phyloP scores from a whole-genome alignment of 306 rosid genomes.

The Pueraria montana region DNA sequence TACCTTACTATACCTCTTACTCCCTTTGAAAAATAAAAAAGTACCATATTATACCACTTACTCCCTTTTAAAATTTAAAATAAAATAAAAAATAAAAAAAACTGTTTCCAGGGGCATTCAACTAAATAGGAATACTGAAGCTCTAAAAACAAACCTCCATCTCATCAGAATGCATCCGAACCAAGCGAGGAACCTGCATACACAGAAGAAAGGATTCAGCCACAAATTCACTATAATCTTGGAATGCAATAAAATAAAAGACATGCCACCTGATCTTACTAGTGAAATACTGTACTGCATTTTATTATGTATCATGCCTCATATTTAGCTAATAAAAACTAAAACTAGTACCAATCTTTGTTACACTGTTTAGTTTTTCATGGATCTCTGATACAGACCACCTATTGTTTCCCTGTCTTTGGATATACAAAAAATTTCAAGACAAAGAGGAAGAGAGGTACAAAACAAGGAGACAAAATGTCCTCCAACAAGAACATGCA shows the following conservation, averaged over 20 bases:
- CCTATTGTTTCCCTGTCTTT: not conserved
- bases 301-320: conserved; percentile 10
- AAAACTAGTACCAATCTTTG: not conserved
- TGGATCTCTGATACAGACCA: not conserved
- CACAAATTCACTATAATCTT: conserved; percentile 33
- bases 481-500: not conserved
- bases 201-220: conserved; percentile 44
- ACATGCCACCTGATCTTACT: conserved; percentile 6
- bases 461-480: not conserved
- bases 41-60: conserved; percentile 6
- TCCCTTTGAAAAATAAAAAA: not conserved
- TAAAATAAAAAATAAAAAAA: not conserved
- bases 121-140: conserved; percentile 25
- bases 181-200: conserved; percentile 95
- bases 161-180: conserved; percentile 95
- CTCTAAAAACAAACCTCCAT: conserved; percentile 81
- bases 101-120: conserved; percentile 13
- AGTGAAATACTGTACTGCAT: not conserved
- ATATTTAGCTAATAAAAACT: not conserved
- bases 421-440: not conserved
- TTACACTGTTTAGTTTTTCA: not conserved
- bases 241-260: not conserved
- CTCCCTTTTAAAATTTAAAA: not conserved
- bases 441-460: not conserved
- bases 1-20: not conserved